phyloP scores from a whole-genome alignment of 2,329 filamentous ascomycete species.

The Pestalotiopsis sp. region DNA sequence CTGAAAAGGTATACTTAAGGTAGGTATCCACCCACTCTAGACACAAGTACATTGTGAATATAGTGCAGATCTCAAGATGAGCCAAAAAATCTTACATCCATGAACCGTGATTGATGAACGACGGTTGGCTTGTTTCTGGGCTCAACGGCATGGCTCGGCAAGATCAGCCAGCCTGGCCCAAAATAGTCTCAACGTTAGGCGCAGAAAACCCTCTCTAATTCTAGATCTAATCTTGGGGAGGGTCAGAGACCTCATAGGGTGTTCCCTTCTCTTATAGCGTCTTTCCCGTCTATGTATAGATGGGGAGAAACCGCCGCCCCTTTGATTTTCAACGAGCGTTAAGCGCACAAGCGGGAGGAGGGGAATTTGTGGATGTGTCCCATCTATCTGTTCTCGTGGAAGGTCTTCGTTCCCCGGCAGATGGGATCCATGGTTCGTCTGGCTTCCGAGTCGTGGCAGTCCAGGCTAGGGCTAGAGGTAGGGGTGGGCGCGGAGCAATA shows the following conservation, averaged over 20 bases:
- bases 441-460: not conserved
- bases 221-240: not conserved
- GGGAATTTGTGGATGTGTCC: not conserved
- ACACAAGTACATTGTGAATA: not conserved
- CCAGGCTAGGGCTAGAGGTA: not conserved
- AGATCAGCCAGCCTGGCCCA: constrained; percentile 1
- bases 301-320: constrained; percentile 5
- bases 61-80: not conserved
- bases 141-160: constrained; percentile 8
- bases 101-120: not conserved
- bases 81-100: not conserved
- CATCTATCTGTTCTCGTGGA: constrained; percentile 18
- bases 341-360: constrained; percentile 27
- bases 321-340: constrained; percentile 29
- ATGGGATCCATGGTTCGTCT: not conserved
- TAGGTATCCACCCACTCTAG: not conserved
- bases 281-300: constrained; percentile 12
- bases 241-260: not conserved
- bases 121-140: not conserved
- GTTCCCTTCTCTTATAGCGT: constrained; percentile 1
- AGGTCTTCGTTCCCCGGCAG: constrained; percentile 6
- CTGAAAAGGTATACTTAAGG: not conserved
- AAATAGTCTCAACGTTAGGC: constrained; percentile 7
- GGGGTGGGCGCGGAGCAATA: not conserved
- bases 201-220: not conserved